Percentiles rank a stretch among this genome's conserved stretches.
phyloP scores from a whole-genome alignment of 1,284 basidiomycete genomes.

The Ceratobasidium sp. region DNA sequence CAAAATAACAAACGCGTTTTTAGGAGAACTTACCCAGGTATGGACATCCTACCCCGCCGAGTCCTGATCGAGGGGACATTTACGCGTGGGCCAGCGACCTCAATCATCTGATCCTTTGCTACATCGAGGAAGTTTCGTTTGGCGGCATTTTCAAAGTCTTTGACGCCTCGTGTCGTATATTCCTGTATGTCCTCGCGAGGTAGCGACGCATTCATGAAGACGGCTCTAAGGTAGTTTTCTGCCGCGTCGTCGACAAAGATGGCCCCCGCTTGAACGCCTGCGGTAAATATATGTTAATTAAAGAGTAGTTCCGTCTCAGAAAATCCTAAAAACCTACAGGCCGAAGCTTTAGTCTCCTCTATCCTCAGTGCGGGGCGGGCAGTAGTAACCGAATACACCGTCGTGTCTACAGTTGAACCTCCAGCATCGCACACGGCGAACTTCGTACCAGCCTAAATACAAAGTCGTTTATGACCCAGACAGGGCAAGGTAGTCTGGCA shows the following conservation, averaged over 20 bases:
- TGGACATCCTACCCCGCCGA: conserved; percentile 18
- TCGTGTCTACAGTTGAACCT: conserved; percentile 48
- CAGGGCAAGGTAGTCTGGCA: neutral
- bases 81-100: conserved; percentile 22
- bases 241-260: conserved; percentile 41
- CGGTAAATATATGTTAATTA: neutral
- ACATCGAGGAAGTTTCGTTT: conserved; percentile 29
- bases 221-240: conserved; percentile 9
- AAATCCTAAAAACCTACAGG: conserved; percentile 22
- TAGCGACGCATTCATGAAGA: conserved; percentile 4
- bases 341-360: conserved; percentile 40
- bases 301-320: neutral
- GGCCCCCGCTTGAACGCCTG: conserved; percentile 46
- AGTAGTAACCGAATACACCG: conserved; percentile 41
- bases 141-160: conserved; percentile 30
- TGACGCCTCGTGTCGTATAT: conserved; percentile 11
- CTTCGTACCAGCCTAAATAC: conserved; percentile 29
- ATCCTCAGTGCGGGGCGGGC: conserved; percentile 31
- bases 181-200: conserved; percentile 19
- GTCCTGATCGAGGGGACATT: conserved; percentile 17
- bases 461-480: neutral
- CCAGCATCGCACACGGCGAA: conserved; percentile 49
- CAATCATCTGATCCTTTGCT: neutral
- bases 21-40: conserved; percentile 24
- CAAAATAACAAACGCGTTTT: too few relatives aligned